Base-by-base conservation (phyloP, 305 asterid genomes). In the Fraxinus floribunda region DNA sequence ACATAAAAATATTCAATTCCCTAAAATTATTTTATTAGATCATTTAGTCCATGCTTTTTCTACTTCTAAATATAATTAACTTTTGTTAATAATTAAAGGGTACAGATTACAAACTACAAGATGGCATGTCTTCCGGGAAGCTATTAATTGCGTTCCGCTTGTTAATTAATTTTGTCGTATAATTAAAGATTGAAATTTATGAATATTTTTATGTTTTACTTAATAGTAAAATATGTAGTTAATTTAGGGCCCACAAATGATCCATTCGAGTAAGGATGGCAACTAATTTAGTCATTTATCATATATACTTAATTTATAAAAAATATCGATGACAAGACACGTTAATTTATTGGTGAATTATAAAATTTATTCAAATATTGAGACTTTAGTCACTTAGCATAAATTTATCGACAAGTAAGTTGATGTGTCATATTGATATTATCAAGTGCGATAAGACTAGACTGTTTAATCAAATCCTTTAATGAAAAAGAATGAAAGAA, bases 51-150 rank as follows among this genome's bases (percentile, higher is more conserved):
- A 29, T 18, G 82, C 57, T n/a, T n/a, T n/a, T n/a, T n/a, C n/a
- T 16, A 84, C 60, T 62, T 30, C 4, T 8, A 44, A 81, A 22
- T 46, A 26, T 76, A 77, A 35, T 79, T 82, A 44, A 71, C 26
- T 3, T 24, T 75, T 68, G 20, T 20, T 18, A 26, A 24, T 46
- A 32, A 52, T 18, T 60, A 70, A 57, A 34, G 74, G 76, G 80
- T 83, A 84, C 77, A 30, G 32, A 32, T 32, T 64, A 64, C 84
- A 76, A 82, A 79, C 32, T 75, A 32, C 52, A 60, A 78, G 55
- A 80, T 77, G 82, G 86, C 91, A 87, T 87, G 91, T 89, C 81
- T 89, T 88, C 85, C 85, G 86, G 82, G 86, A 85, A 86, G 80
- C 86, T 76, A 78, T 87, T 83, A 72, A 76, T 77, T 83, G 86